phyloP scores from a whole-genome alignment of 1,284 basidiomycete genomes.

The Ceratobasidium sp. region DNA sequence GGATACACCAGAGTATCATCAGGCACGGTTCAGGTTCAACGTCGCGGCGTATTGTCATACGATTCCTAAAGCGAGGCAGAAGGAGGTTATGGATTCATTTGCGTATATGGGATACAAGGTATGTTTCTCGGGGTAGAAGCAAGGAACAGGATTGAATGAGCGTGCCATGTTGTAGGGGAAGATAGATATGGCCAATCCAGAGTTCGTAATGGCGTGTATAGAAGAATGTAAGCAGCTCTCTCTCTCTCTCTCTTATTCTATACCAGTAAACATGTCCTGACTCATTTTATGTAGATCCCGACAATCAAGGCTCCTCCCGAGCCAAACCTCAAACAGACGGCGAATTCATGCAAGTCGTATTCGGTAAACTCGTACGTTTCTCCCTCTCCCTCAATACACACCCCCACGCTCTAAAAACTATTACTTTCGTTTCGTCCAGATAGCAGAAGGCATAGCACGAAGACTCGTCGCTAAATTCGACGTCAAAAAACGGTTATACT shows the following conservation, averaged over 20 bases:
- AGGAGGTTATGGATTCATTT: conserved; percentile 83
- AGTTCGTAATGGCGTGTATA: conserved; percentile 83
- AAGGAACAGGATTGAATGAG: background rate
- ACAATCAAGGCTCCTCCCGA: conserved; percentile 56
- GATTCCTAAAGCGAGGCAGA: conserved; percentile 75
- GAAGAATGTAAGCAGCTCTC: conserved; percentile 97
- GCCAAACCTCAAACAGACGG: conserved; percentile 74
- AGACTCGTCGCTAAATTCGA: conserved; percentile 78
- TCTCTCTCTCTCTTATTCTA: too few species aligned
- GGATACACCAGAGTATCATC: conserved; percentile 66
- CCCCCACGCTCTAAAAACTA: too few species aligned
- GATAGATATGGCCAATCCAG: conserved; percentile 87
- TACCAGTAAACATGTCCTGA: too few species aligned
- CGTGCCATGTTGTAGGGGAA: conserved; percentile 76
- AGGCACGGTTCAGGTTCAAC: conserved; percentile 84
- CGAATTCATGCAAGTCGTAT: conserved; percentile 78
- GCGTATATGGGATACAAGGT: conserved; percentile 77
- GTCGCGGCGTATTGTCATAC: conserved; percentile 84
- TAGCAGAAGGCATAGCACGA: conserved; percentile 80
- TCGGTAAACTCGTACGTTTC: conserved; percentile 85
- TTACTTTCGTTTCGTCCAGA: too few species aligned
- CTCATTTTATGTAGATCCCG: conserved; percentile 51
- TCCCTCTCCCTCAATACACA: too few species aligned
- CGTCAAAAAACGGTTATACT: conserved; percentile 92
- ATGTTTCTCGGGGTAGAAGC: too few species aligned